A percentile compares a stretch with the other conserved stretches of the same genome.
These are phyloP conservation scores for Ceratobasidium sp. DNA, from an alignment of 1,284 basidiomycete species.

Conservation along the genomic window DNA sequence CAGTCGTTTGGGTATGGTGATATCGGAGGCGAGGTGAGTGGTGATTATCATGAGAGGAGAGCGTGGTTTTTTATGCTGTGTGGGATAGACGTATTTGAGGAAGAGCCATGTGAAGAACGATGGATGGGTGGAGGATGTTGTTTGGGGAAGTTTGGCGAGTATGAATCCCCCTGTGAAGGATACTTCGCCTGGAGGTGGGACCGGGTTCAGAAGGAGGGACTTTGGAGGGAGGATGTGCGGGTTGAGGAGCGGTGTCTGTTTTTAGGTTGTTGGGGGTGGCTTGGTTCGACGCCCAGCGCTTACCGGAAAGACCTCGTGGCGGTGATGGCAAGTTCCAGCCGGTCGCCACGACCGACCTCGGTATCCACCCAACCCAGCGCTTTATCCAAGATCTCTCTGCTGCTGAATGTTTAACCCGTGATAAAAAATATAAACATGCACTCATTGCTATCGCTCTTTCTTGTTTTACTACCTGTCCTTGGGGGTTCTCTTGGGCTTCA, in stretches of 20 bases:
- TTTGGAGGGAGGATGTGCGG: conserved; percentile 2
- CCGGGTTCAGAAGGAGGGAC: conserved; percentile 27
- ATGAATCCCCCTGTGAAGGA: conserved; percentile 52
- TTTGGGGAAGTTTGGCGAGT: conserved; percentile 56
- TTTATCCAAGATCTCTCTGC: too few relatives aligned
- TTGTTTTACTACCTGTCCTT: conserved; percentile 49
- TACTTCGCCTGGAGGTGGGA: conserved; percentile 21
- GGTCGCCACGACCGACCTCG: too few relatives aligned
- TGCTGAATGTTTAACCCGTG: too few relatives aligned
- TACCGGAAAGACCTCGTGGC: too few relatives aligned
- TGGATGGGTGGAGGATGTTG: conserved; percentile 56
- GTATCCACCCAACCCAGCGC: too few relatives aligned
- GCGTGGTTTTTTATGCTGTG: conserved; percentile 51
- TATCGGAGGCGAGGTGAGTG: conserved; percentile 24
- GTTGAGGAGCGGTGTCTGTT: background rate
- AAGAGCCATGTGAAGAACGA: conserved; percentile 57
- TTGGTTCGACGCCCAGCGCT: too few relatives aligned
- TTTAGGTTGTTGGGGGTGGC: too few relatives aligned
- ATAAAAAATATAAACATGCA: background rate
- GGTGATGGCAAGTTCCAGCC: too few relatives aligned
- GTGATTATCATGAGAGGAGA: background rate
- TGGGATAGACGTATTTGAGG: conserved; percentile 56
- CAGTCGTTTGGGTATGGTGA: conserved; percentile 55
- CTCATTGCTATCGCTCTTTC: background rate
- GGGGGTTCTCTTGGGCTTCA: conserved; percentile 2